phyloP scores from a whole-genome alignment of 2,329 filamentous ascomycete genomes.

The Fusarium sp. region DNA sequence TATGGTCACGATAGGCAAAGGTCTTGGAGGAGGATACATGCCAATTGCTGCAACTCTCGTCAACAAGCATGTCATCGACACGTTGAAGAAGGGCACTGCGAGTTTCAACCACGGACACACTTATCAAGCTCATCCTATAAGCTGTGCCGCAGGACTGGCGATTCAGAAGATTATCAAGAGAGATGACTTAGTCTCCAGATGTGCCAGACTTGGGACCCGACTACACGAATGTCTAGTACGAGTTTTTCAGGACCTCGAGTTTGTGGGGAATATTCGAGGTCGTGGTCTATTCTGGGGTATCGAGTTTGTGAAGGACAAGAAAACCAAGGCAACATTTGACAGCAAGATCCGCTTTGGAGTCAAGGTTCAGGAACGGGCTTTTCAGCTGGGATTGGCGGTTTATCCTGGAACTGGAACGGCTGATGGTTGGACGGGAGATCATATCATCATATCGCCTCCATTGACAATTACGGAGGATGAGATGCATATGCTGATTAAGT shows the following conservation, averaged over 20 bases:
- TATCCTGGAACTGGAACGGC: slow-evolving; percentile 76
- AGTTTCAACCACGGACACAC: slow-evolving; percentile 71
- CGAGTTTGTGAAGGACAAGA: slow-evolving; percentile 61
- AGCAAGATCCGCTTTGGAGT: slow-evolving; percentile 46
- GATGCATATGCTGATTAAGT: slow-evolving; percentile 27
- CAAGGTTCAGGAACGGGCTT: slow-evolving; percentile 50
- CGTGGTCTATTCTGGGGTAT: slow-evolving; percentile 67
- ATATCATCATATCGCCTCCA: slow-evolving; percentile 78
- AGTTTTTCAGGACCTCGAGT: slow-evolving; percentile 59
- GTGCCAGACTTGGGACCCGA: slow-evolving; percentile 66
- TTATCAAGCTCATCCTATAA: slow-evolving; percentile 72
- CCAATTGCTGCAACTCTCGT: slow-evolving; percentile 74
- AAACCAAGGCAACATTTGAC: slow-evolving; percentile 57
- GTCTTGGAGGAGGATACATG: slow-evolving; percentile 74
- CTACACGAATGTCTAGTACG: slow-evolving; percentile 62
- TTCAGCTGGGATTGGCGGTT: slow-evolving; percentile 59
- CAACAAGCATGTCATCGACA: slow-evolving; percentile 65
- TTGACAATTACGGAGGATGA: slow-evolving; percentile 69
- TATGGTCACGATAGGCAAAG: slow-evolving; percentile 77
- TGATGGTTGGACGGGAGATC: slow-evolving; percentile 75
- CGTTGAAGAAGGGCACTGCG: slow-evolving; percentile 55
- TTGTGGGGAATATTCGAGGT: slow-evolving; percentile 74
- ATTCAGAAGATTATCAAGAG: slow-evolving; percentile 73
- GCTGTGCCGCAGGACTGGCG: slow-evolving; percentile 74
- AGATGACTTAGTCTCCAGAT: slow-evolving; percentile 72